These are phyloP conservation scores for Diplotaxis tenuifolia DNA, from an alignment of 345 rosid genomes.

Conservation along the genomic window DNA sequence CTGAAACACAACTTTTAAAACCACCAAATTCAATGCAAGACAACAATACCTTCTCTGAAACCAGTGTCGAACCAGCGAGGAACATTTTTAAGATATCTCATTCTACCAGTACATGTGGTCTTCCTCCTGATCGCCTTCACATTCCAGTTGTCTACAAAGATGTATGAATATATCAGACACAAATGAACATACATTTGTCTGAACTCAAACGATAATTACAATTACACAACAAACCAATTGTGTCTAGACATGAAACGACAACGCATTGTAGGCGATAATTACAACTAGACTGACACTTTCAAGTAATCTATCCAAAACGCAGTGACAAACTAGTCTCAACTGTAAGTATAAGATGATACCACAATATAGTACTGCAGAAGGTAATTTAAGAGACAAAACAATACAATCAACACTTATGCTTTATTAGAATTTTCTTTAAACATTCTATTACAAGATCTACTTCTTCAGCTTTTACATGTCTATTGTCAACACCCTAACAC, in stretches of 20 bases:
- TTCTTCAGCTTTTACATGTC: too few relatives aligned
- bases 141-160: slow-evolving; percentile 80
- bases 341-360: too few relatives aligned
- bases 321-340: too few relatives aligned
- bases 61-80: slow-evolving; percentile 88
- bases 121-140: slow-evolving; percentile 93
- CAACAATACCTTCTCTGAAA: slow-evolving; percentile 67
- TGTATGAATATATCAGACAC: not conserved
- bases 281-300: too few relatives aligned
- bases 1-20: not conserved
- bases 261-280: too few relatives aligned
- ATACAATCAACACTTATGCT: too few relatives aligned
- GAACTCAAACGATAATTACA: not conserved
- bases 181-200: not conserved
- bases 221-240: not conserved
- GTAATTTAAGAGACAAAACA: too few relatives aligned
- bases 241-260: not conserved
- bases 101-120: slow-evolving; percentile 93
- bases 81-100: slow-evolving; percentile 78
- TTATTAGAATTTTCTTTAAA: too few relatives aligned
- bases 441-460: too few relatives aligned
- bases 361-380: too few relatives aligned
- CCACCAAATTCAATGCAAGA: not conserved
- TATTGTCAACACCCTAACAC: too few relatives aligned
- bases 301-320: too few relatives aligned